Conservation (phyloP, 108 stramenopile genomes). For the Nitzschia palea region DNA sequence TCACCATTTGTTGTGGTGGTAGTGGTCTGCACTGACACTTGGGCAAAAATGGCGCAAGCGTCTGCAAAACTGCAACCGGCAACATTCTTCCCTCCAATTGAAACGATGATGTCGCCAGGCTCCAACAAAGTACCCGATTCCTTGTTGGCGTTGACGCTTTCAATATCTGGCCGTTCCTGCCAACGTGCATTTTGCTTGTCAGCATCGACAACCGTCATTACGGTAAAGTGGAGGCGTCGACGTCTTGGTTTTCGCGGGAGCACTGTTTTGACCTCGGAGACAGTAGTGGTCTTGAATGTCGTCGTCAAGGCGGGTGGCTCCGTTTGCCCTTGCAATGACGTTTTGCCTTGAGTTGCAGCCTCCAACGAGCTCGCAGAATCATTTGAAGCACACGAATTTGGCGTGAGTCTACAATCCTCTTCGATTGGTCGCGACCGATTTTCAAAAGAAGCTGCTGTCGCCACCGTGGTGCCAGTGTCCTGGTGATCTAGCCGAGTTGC, state of each 20-base stretch:
- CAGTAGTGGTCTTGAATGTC: not conserved
- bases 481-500: not conserved
- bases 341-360: not conserved
- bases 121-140: constrained; percentile 24
- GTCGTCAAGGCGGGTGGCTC: not conserved
- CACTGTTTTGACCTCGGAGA: not conserved
- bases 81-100: constrained; percentile 45
- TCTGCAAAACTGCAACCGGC: constrained; percentile 55
- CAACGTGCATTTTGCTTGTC: constrained; percentile 45
- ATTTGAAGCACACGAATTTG: too few relatives aligned
- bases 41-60: constrained; percentile 50
- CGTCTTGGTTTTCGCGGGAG: constrained; percentile 42
- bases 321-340: not conserved
- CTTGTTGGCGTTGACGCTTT: not conserved
- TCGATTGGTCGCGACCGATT: too few relatives aligned
- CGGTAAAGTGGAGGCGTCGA: constrained; percentile 56
- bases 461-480: not conserved
- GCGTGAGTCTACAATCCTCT: too few relatives aligned
- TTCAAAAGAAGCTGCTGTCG: not conserved
- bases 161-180: not conserved
- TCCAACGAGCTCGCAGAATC: too few relatives aligned
- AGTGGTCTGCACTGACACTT: not conserved
- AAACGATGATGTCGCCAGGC: constrained; percentile 69
- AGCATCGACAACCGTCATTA: constrained; percentile 57
- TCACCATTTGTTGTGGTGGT: not conserved